A percentile compares a stretch with the other conserved stretches of the same genome.
These are phyloP conservation scores for Vitis riparia DNA, from an alignment of 164 flowering plant species.

Conservation along the genomic window DNA sequence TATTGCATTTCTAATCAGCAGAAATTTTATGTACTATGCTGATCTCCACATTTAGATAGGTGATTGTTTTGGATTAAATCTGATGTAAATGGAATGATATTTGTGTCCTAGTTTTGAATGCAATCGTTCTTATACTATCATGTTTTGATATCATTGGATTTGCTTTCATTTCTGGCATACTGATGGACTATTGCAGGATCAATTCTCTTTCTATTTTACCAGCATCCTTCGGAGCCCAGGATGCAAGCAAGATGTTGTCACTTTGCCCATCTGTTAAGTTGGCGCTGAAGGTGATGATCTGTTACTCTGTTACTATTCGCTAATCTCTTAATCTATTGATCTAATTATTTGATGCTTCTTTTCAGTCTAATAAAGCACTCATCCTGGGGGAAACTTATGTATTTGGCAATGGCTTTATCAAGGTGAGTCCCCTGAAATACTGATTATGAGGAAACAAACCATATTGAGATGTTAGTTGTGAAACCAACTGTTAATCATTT, in stretches of 20 bases:
- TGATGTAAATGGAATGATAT: background rate
- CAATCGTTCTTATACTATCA: background rate
- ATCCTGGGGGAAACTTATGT: conserved; percentile 75
- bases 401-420: conserved; percentile 69
- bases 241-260: conserved; percentile 78
- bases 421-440: conserved; percentile 44
- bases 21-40: background rate
- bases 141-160: background rate
- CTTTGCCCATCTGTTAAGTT: conserved; percentile 74
- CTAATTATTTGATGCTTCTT: conserved; percentile 16
- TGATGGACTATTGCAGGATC: conserved; percentile 54
- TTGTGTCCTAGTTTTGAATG: background rate
- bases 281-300: conserved; percentile 63
- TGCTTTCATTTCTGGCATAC: conserved; percentile 3
- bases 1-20: background rate
- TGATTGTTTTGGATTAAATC: background rate
- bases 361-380: conserved; percentile 70
- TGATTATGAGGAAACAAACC: background rate
- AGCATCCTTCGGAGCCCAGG: conserved; percentile 67
- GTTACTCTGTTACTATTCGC: background rate
- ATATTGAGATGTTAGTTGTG: background rate
- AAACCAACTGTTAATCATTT: background rate
- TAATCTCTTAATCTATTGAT: background rate
- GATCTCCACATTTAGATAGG: background rate
- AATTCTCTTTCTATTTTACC: conserved; percentile 85